These are phyloP conservation scores for Kokia cookei DNA, from an alignment of 441 rosid species.

Conservation along the genomic window DNA sequence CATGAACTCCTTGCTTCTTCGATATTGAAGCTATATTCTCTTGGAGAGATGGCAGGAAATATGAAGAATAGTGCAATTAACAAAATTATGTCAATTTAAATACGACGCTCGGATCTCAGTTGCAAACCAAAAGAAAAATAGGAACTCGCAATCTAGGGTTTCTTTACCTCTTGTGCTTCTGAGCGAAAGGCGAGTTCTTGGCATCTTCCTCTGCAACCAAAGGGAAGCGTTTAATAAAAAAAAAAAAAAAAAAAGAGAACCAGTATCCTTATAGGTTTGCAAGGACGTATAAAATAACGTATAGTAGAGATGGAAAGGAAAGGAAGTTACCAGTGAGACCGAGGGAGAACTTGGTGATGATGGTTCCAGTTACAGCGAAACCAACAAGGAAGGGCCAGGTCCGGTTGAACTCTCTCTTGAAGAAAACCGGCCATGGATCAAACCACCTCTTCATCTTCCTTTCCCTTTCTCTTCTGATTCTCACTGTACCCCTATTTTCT, in stretches of 20 bases:
- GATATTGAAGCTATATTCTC: neutral
- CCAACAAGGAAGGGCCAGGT: slow-evolving; percentile 91
- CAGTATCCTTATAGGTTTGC: neutral
- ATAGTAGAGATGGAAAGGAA: neutral
- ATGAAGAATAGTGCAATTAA: neutral
- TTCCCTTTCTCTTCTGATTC: neutral
- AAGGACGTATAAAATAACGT: neutral
- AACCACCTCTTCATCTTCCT: slow-evolving; percentile 35
- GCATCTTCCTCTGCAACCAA: slow-evolving; percentile 72
- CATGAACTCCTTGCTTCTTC: neutral
- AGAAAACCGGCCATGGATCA: slow-evolving; percentile 96
- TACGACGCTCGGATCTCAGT: neutral
- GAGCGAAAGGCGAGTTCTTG: slow-evolving; percentile 73
- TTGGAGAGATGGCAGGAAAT: neutral
- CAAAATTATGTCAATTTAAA: neutral
- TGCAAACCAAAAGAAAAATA: neutral
- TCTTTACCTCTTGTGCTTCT: slow-evolving; percentile 61
- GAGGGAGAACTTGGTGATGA: slow-evolving; percentile 69
- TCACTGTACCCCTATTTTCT: neutral
- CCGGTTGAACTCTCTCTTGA: slow-evolving; percentile 77
- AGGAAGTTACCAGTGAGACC: slow-evolving; percentile 57
- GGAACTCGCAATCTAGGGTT: neutral
- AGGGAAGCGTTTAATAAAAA: neutral
- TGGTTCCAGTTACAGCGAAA: slow-evolving; percentile 67
- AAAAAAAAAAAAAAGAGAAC: neutral